Base-by-base conservation (phyloP, 1,284 basidiomycete species). In the Wolfiporia cocos region DNA sequence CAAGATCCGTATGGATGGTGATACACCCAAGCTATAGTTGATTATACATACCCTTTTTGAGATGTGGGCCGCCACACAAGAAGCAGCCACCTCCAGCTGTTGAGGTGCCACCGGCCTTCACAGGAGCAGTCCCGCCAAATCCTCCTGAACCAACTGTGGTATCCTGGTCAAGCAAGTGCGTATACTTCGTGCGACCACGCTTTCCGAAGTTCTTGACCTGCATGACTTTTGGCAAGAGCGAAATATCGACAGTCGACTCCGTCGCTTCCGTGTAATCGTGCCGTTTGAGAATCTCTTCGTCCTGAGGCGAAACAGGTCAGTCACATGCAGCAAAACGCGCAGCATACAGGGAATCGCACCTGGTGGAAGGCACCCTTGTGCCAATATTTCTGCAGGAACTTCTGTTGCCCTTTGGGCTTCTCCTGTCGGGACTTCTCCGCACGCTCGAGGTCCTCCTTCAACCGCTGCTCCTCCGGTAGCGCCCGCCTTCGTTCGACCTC, bases 281-380 rank as follows among this genome's bases (percentile, higher is more conserved):
- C 45, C 71, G 70, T 55, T 76, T 77, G 54, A 97, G 78, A 49
- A 99, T 81, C 39, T 97, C 92, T 52, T 84, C 79, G 64, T 97
- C 95, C 83, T 92, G 58, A 23, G 4, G 35, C 33, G 12, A 18
- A 29, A 23, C 26, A 19, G 26, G 29, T 15, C 11, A n/a, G 15
- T 30, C 10, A 12, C 2, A 28, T 5, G 3, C 20, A 24, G 20
- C n/a, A 7, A 18, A 22, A 17, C 41, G 33, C 21, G 10, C n/a
- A 47, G 19, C 2, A 17, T 37, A 24, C 33, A 26, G 15, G 3
- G 33, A 6, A 26, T 17, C 70, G 19, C 46, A 86, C 91, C 74
- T 90, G 91, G 65, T 96, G 93, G 73, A 99, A 99, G 46, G 93
- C 94, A 56, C 96, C 96, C 67, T 97, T 98, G 71, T 99, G 96